Evolutionary conservation across 257 asterid genomes (phyloP).

Genomic region (Cynanchum wilfordii): DNA sequence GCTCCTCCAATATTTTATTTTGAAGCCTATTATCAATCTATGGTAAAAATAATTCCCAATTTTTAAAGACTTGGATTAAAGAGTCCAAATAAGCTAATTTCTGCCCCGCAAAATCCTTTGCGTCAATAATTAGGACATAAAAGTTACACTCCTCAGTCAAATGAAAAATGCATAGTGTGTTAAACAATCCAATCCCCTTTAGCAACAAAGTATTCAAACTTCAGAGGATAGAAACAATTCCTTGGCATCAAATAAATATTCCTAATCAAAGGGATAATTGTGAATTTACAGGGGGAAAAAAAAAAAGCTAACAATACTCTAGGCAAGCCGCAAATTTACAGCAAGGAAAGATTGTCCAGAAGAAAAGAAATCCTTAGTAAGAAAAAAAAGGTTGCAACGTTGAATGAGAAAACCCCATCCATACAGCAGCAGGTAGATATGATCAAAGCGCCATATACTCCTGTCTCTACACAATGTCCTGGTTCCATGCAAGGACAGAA

Average conservation of each 20-base stretch:
- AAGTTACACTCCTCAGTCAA: not conserved
- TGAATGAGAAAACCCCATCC: not conserved
- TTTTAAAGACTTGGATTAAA: not conserved
- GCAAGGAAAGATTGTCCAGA: not conserved
- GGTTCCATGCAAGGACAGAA: not conserved
- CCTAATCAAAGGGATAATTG: not conserved
- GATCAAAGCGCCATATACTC: not conserved
- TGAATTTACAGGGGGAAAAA: not conserved
- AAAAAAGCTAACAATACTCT: not conserved
- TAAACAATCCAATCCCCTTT: not conserved
- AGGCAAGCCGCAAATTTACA: not conserved
- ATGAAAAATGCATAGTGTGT: not conserved
- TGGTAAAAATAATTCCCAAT: not conserved
- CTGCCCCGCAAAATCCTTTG: not conserved
- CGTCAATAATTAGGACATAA: not conserved
- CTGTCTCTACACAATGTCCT: not conserved
- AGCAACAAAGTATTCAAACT: not conserved
- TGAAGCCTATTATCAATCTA: not conserved
- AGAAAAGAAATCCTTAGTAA: not conserved
- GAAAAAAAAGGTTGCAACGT: not conserved
- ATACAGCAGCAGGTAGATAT: not conserved
- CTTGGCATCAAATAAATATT: not conserved
- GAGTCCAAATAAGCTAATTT: not conserved
- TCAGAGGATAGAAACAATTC: not conserved
- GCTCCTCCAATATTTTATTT: not conserved